Percentiles rank a stretch among this genome's conserved stretches.
phyloP scores from a whole-genome alignment of 2,329 filamentous ascomycete genomes.

The Parascedosporium putredinis region DNA sequence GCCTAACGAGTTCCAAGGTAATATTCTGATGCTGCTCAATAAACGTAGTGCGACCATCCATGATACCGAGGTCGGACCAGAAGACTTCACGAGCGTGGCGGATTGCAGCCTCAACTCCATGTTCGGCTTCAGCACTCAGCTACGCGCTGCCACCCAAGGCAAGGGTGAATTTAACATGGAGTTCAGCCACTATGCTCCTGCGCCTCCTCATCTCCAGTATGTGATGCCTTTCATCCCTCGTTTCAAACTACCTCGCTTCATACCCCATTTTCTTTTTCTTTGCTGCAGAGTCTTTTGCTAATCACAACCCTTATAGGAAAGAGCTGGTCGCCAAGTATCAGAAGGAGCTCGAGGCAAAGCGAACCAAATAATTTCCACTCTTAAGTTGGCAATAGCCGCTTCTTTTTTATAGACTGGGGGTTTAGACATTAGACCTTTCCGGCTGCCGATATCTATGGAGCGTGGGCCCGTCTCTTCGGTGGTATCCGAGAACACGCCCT shows the following conservation, averaged over 20 bases:
- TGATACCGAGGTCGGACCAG: slow-evolving; percentile 85
- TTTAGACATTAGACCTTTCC: no score
- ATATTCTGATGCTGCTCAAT: slow-evolving; percentile 88
- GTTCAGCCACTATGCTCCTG: slow-evolving; percentile 88
- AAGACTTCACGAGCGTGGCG: slow-evolving; percentile 86
- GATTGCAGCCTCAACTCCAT: slow-evolving; percentile 93
- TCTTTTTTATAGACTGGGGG: no score
- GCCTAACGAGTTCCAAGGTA: slow-evolving; percentile 94
- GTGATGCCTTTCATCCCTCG: slow-evolving; percentile 22
- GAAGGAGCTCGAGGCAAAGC: slow-evolving; percentile 47
- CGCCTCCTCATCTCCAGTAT: slow-evolving; percentile 81
- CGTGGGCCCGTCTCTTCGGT: no score
- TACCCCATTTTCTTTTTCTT: not conserved
- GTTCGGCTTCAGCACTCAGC: slow-evolving; percentile 91
- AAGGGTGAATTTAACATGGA: slow-evolving; percentile 99
- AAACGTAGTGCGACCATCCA: slow-evolving; percentile 93
- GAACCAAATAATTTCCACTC: slow-evolving; percentile 45
- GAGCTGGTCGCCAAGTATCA: slow-evolving; percentile 49
- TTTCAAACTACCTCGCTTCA: not conserved
- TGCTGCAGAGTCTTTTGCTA: slow-evolving; percentile 16
- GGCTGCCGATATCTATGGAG: not conserved
- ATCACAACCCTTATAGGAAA: slow-evolving; percentile 31
- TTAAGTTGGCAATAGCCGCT: no score
- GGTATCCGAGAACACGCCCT: not conserved
- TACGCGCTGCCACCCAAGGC: slow-evolving; percentile 88